Evolutionary conservation across 345 rosid species (phyloP).

Genomic region (Citrus sinensis): DVS_A1.0 CM039161.1:5493501-5494000

Average conservation of each 20-base stretch:
- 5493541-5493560: not conserved
- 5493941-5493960: not conserved
- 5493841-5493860: not conserved
- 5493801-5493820: not conserved
- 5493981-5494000: not conserved
- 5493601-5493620: not conserved
- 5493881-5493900: not conserved
- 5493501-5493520: not conserved
- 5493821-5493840: not conserved
- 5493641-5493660: not conserved
- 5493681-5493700: not conserved
- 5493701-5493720: not conserved
- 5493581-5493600: too few species aligned
- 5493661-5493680: not conserved
- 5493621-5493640: not conserved
- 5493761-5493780: not conserved
- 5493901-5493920: not conserved
- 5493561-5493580: not conserved
- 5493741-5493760: not conserved
- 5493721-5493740: not conserved
- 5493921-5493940: too few species aligned
- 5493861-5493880: not conserved
- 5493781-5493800: not conserved
- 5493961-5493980: not conserved
- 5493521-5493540: not conserved